A percentile compares a stretch with the other conserved stretches of the same genome.
Conservation (phyloP, 305 asterid species). For the Rubia peregrina region DNA sequence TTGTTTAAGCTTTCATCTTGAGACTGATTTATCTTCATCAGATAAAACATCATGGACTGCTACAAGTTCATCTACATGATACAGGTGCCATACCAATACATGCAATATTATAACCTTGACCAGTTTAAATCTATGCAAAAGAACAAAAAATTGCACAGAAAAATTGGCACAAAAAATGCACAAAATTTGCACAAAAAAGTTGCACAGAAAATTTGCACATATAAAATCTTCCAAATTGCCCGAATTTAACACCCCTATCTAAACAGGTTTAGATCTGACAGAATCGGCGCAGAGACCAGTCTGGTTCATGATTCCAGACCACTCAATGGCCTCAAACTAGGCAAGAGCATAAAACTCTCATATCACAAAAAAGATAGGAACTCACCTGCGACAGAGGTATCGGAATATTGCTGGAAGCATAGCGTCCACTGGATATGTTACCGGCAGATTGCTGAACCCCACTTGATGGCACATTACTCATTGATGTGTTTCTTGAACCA, state of each 20-base stretch:
- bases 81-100: neutral
- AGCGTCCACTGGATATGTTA: conserved; percentile 79
- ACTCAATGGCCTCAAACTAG: neutral
- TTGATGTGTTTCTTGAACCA: conserved; percentile 81
- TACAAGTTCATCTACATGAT: neutral
- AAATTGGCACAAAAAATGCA: too few species aligned
- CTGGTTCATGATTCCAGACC: neutral
- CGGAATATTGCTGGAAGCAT: conserved; percentile 82
- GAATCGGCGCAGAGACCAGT: neutral
- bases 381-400: conserved; percentile 83
- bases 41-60: neutral
- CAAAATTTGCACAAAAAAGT: too few species aligned
- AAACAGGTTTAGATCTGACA: conserved; percentile 4
- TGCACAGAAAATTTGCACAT: neutral
- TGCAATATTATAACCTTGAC: neutral
- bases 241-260: neutral
- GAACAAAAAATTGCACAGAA: neutral
- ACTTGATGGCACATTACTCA: conserved; percentile 75
- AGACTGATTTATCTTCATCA: too few species aligned
- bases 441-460: conserved; percentile 86
- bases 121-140: neutral
- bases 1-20: neutral
- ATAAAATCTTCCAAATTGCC: neutral
- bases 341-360: conserved; percentile 5
- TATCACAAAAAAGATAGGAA: conserved; percentile 22